Evolutionary conservation across 192 early-diverging fungal genomes (phyloP), one percentile per base, ranked within the genome.

Genomic region (Ambispora gerdemannii): DNA sequence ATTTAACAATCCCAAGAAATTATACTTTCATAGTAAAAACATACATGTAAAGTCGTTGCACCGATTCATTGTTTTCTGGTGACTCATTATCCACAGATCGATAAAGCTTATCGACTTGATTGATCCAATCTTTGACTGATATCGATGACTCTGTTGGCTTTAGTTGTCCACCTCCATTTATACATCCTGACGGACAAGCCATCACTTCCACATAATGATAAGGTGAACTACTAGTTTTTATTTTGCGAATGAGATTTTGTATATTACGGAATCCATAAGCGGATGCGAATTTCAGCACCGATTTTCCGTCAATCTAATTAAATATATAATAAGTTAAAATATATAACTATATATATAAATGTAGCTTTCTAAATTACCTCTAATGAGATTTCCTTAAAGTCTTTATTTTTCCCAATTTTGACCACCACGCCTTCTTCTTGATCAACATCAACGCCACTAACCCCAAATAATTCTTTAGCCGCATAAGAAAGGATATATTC

Each of bases 201-300:
- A 96, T 96, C 17, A 99, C 92, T 70, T 99, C 96, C 0, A 98
- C 91, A 73, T 90, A 99, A 73, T 97, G 89, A 77, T 94, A 96
- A 3, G 77, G 70, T 25, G 83, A 84, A 36, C 87, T 87, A 28
- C 87, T 85, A 4, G 85, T 82, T 65, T 96, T 95, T 55, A 96
- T 84, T 76, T 98, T 99, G n/a, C 97, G 88, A 43, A 99, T 94
- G 61, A 99, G 79, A 64, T 97, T 98, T 77, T 99, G 97, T 66
- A 99, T 92, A 73, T 99, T 97, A 13, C 94, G 83, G 83, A 99
- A 99, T 7, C 97, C 96, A 78, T 98, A 97, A 1, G 91, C 90
- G 0, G 88, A 77, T 4, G 91, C 93, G 83, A 99, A 98, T 69
- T 80, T 78, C 30, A 99, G 82, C 11, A 83, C 66, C 0, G 85